These are phyloP conservation scores for Fraxinus xanthoxyloides DNA, from an alignment of 305 asterid genomes.

Conservation along the genomic window DNA sequence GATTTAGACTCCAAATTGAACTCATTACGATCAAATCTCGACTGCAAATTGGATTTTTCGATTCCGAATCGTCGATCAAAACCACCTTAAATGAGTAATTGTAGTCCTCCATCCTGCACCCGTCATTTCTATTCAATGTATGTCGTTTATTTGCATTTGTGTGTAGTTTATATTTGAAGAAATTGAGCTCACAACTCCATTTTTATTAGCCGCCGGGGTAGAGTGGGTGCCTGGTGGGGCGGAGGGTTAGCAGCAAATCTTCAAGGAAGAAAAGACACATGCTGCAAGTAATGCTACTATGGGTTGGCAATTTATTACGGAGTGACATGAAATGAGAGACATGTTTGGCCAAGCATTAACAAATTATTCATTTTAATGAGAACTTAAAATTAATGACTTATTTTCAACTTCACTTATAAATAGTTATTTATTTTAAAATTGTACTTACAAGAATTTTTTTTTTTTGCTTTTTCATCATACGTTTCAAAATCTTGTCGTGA, in stretches of 20 bases:
- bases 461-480: not conserved
- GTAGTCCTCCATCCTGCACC: constrained; percentile 58
- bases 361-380: not conserved
- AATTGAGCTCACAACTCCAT: not conserved
- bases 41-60: constrained; percentile 53
- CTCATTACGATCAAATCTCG: constrained; percentile 46
- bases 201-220: not conserved
- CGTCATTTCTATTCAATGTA: constrained; percentile 32
- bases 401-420: not conserved
- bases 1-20: constrained; percentile 59
- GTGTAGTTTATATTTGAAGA: not conserved
- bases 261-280: not conserved
- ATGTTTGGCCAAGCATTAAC: not conserved
- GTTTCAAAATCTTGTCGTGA: not conserved
- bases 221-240: not conserved
- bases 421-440: not conserved
- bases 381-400: not conserved
- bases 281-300: not conserved
- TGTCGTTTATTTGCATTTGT: not conserved
- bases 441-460: not conserved
- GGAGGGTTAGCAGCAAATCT: not conserved
- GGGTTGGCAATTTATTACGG: not conserved
- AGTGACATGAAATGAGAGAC: not conserved
- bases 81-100: constrained; percentile 62
- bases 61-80: constrained; percentile 56